Evolutionary conservation across 192 early-diverging fungal genomes (phyloP), one percentile per base, ranked within the genome.

Genomic region (Coemansia sp.): DNA sequence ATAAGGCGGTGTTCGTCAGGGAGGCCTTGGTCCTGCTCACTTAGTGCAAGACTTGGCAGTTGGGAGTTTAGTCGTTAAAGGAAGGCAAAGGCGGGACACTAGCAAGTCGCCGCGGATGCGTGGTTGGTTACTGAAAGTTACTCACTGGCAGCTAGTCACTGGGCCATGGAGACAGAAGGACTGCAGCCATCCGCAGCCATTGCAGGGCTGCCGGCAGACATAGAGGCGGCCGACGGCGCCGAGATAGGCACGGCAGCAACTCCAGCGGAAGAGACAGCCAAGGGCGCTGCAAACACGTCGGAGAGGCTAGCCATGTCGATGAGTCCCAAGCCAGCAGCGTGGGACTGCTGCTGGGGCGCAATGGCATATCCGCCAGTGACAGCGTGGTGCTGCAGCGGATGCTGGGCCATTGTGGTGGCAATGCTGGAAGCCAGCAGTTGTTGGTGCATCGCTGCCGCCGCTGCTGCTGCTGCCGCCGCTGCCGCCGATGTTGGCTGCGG

Each of bases 251-350:
- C 67, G 4, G 48, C 55, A 12, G 69, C 58, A 6, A 54, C 18
- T 10, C 67, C 63, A 16, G 56, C 56, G 1, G 67, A 26, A 9
- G 61, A 55, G 13, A 68, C 61, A 0, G 62, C 21, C n/a, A 60
- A 19, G 5, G 51, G 51, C 22, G 73, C 51, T 32, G 66, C 66
- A 71, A 82, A 71, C 57, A 68, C 65, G n/a, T 73, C 71, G 22
- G 63, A 61, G 8, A 82, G 66, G 41, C 68, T 82, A 52, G 36
- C 43, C 62, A 77, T 71, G 56, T 82, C 80, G 54, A 77, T 69
- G 18, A 71, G 36, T 48, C 68, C 58, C 57, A 74, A 64, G 52
- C 40, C 42, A 42, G 58, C 58, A 47, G 63, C 66, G 32, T 32
- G 21, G 54, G 39, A 22, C 54, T 15, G 54, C 49, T 8, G 46